phyloP scores from a whole-genome alignment of 495 filamentous ascomycete genomes.

The Talaromyces nanjingensis region DNA sequence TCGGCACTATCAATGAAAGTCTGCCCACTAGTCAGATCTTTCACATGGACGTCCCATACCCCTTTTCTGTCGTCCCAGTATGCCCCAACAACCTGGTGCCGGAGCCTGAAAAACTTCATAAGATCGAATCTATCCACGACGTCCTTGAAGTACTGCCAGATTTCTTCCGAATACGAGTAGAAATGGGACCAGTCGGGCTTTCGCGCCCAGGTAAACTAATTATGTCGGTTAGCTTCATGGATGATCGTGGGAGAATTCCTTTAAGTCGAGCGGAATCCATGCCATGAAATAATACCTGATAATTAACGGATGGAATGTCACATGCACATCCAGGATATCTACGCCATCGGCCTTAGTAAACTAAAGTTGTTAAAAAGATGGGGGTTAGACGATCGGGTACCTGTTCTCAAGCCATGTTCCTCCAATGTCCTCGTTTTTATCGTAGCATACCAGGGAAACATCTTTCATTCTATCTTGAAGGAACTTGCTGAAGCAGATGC shows the following conservation, averaged over 20 bases:
- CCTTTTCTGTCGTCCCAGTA: conserved; percentile 26
- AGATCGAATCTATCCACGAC: conserved; percentile 16
- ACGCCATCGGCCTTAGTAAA: background rate
- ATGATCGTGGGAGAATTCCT: background rate
- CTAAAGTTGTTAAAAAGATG: background rate
- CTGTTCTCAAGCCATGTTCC: conserved; percentile 54
- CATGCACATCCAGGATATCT: conserved; percentile 7
- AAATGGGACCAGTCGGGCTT: conserved; percentile 34
- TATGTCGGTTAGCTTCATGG: too few species aligned
- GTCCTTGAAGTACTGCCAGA: conserved; percentile 40
- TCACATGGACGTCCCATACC: conserved; percentile 1
- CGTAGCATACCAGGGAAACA: conserved; percentile 22
- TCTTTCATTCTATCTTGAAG: conserved; percentile 5
- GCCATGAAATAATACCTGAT: conserved; percentile 12
- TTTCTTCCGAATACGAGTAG: conserved; percentile 43
- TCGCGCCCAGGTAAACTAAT: conserved; percentile 24
- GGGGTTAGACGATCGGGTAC: conserved; percentile 33
- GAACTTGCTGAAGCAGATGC: conserved; percentile 8
- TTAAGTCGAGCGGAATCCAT: background rate
- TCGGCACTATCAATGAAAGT: conserved; percentile 15
- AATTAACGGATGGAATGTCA: conserved; percentile 24
- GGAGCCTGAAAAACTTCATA: conserved; percentile 11
- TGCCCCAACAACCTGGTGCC: conserved; percentile 13
- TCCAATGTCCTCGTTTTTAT: conserved; percentile 38
- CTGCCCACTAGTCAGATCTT: background rate